phyloP scores from a whole-genome alignment of 805 yeast species.

The Wickerhamiella vanderwaltii region DNA sequence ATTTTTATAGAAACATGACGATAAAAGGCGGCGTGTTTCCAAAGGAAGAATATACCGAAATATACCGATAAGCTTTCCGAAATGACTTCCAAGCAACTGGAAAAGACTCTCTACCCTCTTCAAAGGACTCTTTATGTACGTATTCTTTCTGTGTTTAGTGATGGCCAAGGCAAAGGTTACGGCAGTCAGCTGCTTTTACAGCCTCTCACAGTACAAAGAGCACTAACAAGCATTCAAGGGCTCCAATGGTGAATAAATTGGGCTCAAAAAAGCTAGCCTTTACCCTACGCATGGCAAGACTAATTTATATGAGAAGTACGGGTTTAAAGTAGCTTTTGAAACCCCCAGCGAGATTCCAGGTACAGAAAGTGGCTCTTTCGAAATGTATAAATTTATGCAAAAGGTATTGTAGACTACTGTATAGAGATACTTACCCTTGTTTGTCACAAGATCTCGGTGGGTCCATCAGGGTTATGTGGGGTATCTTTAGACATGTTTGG shows the following conservation, averaged over 20 bases:
- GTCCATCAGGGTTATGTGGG: no score
- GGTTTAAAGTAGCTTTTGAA: neutral
- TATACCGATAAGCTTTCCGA: neutral
- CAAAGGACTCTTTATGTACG: slow-evolving; percentile 5
- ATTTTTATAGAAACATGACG: no score
- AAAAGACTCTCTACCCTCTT: neutral
- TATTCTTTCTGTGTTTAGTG: neutral
- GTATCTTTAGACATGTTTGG: no score
- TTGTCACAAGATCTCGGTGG: no score
- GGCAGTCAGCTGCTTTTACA: neutral
- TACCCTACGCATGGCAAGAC: slow-evolving; percentile 8
- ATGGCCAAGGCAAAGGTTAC: slow-evolving; percentile 4
- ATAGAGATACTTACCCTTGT: no score
- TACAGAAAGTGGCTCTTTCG: no score
- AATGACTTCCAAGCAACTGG: neutral
- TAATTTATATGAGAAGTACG: neutral
- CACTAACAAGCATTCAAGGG: neutral
- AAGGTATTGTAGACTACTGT: no score
- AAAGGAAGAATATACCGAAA: no score
- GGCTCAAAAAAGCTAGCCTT: slow-evolving; percentile 5
- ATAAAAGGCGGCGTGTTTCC: no score
- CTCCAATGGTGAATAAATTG: neutral
- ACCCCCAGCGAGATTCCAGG: no score
- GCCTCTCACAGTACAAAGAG: neutral
- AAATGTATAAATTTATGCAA: no score